These are phyloP conservation scores for Waitea zeae DNA, from an alignment of 1,284 basidiomycete species.

Conservation along the genomic window DNA sequence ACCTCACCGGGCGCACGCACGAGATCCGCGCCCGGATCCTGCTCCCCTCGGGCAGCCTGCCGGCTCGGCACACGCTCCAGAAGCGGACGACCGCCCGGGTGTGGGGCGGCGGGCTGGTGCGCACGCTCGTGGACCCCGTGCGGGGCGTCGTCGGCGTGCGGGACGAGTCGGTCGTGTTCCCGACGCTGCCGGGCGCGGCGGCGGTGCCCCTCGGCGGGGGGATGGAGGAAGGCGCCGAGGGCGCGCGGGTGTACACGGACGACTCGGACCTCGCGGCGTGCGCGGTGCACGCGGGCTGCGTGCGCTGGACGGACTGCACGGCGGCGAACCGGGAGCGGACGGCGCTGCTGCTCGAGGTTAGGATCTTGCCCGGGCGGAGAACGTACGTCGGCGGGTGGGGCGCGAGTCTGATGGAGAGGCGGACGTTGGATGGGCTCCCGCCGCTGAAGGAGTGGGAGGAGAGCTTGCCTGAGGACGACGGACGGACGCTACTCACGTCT, in stretches of 20 bases:
- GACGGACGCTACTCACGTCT: slow-evolving; percentile 40
- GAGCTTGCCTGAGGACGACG: slow-evolving; percentile 41
- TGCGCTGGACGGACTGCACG: slow-evolving; percentile 39
- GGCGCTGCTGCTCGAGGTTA: slow-evolving; percentile 36
- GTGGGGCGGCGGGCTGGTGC: slow-evolving; percentile 49
- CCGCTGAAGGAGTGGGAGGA: slow-evolving; percentile 12
- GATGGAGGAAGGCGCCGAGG: slow-evolving; percentile 8
- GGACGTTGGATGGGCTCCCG: no score
- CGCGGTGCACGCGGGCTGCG: slow-evolving; percentile 48
- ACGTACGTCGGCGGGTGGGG: slow-evolving; percentile 26
- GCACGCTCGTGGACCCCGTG: slow-evolving; percentile 11
- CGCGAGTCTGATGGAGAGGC: slow-evolving; percentile 7
- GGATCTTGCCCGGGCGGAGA: slow-evolving; percentile 18
- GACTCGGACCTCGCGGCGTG: slow-evolving; percentile 60
- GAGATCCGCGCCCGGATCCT: slow-evolving; percentile 37
- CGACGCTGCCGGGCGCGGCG: slow-evolving; percentile 7
- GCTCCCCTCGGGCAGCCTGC: slow-evolving; percentile 41
- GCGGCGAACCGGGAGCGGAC: slow-evolving; percentile 30
- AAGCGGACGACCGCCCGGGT: slow-evolving; percentile 23
- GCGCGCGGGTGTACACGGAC: slow-evolving; percentile 43
- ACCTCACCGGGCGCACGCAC: neutral
- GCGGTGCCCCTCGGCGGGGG: slow-evolving; percentile 8
- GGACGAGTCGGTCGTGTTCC: neutral
- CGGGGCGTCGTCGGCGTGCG: neutral
- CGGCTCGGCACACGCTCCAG: slow-evolving; percentile 29